phyloP scores from a whole-genome alignment of 257 asterid species.

The Capsicum rhomboideum region DNA sequence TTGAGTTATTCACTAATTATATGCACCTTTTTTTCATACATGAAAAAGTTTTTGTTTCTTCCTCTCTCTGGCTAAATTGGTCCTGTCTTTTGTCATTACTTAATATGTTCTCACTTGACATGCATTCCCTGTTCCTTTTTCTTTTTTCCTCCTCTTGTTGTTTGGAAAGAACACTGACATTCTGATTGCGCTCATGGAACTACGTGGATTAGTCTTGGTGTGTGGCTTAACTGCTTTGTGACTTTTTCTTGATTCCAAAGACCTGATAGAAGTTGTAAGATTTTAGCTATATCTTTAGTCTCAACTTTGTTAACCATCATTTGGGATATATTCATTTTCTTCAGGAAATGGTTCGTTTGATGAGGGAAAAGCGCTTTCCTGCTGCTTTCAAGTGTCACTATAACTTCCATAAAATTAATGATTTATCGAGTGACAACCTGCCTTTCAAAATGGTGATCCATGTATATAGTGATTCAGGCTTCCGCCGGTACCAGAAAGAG shows the following conservation, averaged over 20 bases:
- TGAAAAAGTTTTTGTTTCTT: not conserved
- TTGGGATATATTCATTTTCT: constrained; percentile 1
- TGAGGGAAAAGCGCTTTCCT: constrained; percentile 70
- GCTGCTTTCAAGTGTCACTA: constrained; percentile 82
- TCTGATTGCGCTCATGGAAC: not conserved
- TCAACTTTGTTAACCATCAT: not conserved
- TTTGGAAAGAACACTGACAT: not conserved
- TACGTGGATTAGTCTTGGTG: not conserved
- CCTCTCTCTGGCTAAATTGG: not conserved
- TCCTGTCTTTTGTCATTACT: not conserved
- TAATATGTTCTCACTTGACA: not conserved
- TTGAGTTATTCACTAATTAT: not conserved
- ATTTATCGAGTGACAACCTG: constrained; percentile 58
- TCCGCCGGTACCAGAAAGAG: constrained; percentile 89
- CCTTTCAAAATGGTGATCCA: constrained; percentile 93
- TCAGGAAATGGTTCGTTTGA: constrained; percentile 88
- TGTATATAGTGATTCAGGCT: constrained; percentile 83
- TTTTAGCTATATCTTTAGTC: not conserved
- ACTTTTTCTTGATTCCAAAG: not conserved
- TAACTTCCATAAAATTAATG: constrained; percentile 60
- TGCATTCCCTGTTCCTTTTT: not conserved
- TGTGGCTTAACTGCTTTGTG: not conserved
- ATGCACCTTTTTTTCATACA: not conserved
- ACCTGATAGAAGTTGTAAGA: not conserved
- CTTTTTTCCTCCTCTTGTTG: not conserved